Evolutionary conservation across 441 rosid species (phyloP), one percentile per base, ranked within the genome.

Genomic region (Cnidoscolus chayamansa): DNA sequence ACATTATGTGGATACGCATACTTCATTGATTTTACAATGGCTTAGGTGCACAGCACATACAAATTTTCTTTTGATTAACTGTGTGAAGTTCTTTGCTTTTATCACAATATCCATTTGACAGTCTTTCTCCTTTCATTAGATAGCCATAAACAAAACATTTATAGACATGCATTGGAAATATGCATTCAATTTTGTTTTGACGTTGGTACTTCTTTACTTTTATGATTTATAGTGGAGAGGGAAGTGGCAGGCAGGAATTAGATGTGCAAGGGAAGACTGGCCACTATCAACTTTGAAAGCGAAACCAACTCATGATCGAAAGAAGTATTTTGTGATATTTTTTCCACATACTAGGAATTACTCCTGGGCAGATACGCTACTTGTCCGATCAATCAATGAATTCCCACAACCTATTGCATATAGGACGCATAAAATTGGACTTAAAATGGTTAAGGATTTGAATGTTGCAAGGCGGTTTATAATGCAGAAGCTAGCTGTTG

Each of bases 301-400:
- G 17, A 93, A 93, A 80, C 98, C 97, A 11, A 96, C 96, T 71
- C 98, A 93, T 65, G 99, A 89, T 70, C 82, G 98, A 65, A 96
- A 96, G 83, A 83, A 90, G 77, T 96, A 93, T 76, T 90, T 87
- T 80, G 98, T 93, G 67, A 77, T 96, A 70, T 93, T 86, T 82
- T 96, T 96, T 16, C 99, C 99, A 8, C 93, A 87, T 73, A 90
- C 97, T 3, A 92, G 90, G 82, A 93, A 93, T 82, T 92, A 96
- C 85, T 96, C 98, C n/a, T 93, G 97, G 98, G 98, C 94, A 11
- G 99, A 96, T 85, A 92, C 85, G 89, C 86, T 88, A 73, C 96
- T 91, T 25, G 96, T 91, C 37, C 86, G 84, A 55, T 74, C 97
- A 49, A 93, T 96, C 57, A 63, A 79, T 49, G 98, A 94, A 80